Percentiles rank a stretch among this genome's conserved stretches.
Conservation (phyloP, 768 basidiomycete species). For the Suillus brevipes region DNA sequence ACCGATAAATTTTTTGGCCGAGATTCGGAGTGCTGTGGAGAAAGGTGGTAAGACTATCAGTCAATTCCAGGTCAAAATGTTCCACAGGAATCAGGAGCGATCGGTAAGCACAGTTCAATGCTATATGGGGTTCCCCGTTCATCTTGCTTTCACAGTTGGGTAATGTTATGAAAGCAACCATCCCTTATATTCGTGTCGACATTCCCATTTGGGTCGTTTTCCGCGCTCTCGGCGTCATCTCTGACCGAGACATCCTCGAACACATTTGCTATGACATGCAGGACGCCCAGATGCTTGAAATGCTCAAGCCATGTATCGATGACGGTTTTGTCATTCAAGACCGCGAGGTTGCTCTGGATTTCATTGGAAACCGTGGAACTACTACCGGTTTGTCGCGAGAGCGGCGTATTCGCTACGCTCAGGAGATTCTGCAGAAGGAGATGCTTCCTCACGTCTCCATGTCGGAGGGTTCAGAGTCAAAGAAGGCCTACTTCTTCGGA, state of each 20-base stretch:
- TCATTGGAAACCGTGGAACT: constrained; percentile 97
- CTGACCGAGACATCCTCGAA: constrained; percentile 95
- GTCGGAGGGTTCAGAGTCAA: constrained; percentile 92
- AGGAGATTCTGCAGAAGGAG: constrained; percentile 98
- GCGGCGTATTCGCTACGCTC: constrained; percentile 91
- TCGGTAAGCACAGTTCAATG: constrained; percentile 54
- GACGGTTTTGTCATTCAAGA: constrained; percentile 98
- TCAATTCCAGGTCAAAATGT: constrained; percentile 98
- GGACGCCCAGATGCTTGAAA: constrained; percentile 94
- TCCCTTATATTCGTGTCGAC: constrained; percentile 97
- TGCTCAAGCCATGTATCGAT: constrained; percentile 97
- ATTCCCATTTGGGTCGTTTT: constrained; percentile 99
- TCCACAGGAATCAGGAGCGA: constrained; percentile 85
- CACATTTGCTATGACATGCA: constrained; percentile 99
- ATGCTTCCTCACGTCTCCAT: constrained; percentile 98
- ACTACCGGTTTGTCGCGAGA: constrained; percentile 90
- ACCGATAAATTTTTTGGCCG: constrained; percentile 92
- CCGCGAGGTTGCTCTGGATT: constrained; percentile 94
- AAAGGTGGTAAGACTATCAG: constrained; percentile 98
- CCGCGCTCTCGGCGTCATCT: constrained; percentile 95
- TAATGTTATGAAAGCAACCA: constrained; percentile 94
- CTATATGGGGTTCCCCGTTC: constrained; percentile 7
- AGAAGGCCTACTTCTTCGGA: constrained; percentile 99
- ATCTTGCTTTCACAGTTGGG: constrained; percentile 54
- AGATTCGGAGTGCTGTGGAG: constrained; percentile 96